These are phyloP conservation scores for Alternaria triticina DNA, from an alignment of 2,329 filamentous ascomycete species.

Conservation along the genomic window DNA sequence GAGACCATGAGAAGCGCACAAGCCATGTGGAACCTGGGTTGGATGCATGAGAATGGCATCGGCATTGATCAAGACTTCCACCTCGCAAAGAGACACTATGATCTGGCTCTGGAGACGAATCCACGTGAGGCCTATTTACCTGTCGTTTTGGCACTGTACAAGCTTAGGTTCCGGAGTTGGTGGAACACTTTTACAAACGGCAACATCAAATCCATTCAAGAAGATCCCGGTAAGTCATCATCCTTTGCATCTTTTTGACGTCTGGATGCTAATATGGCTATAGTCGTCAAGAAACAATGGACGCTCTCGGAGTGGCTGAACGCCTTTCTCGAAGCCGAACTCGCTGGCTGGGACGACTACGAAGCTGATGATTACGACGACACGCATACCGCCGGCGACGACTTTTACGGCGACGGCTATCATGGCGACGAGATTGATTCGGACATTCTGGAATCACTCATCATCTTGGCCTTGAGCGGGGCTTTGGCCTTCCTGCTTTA, in stretches of 20 bases:
- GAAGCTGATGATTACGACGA: conserved; percentile 56
- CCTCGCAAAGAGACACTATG: conserved; percentile 94
- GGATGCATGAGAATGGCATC: conserved; percentile 99
- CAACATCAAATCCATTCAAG: conserved; percentile 88
- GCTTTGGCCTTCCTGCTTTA: conserved; percentile 80
- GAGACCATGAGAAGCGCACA: conserved; percentile 93
- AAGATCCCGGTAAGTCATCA: conserved; percentile 74
- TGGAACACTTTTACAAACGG: conserved; percentile 95
- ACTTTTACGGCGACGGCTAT: conserved; percentile 66
- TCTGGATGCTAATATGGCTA: conserved; percentile 3
- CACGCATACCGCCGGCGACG: conserved; percentile 48
- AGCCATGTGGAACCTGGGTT: conserved; percentile 94
- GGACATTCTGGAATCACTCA: conserved; percentile 80
- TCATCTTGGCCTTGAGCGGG: conserved; percentile 80
- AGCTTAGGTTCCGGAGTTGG: conserved; percentile 82
- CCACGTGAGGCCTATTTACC: conserved; percentile 86
- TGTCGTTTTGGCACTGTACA: conserved; percentile 85
- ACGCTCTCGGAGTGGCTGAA: conserved; percentile 85
- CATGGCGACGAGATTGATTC: conserved; percentile 68
- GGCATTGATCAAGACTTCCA: conserved; percentile 95
- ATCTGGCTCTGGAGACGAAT: conserved; percentile 89
- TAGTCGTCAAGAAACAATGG: conserved; percentile 74
- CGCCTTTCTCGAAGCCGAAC: conserved; percentile 74
- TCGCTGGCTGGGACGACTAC: conserved; percentile 64
- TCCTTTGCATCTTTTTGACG: not conserved